Evolutionary conservation across 2,329 filamentous ascomycete species (phyloP), one percentile per base, ranked within the genome.

Genomic region (Periconia digitata): DNA sequence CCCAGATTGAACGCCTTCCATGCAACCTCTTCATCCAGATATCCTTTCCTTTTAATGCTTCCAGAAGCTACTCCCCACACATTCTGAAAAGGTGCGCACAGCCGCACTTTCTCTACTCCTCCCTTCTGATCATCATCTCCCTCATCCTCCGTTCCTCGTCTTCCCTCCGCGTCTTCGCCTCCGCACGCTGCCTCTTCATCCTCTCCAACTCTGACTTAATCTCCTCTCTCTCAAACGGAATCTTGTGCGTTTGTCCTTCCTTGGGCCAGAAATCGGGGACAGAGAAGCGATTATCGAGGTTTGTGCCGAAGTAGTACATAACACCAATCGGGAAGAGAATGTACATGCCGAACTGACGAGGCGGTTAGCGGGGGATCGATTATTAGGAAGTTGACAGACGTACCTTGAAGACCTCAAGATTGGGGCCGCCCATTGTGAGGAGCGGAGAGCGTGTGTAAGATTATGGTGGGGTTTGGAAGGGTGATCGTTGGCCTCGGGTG

Each of bases 281-380:
- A 40, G 82, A 77, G 79, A 99, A 99, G 40, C 56, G 61, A 59
- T 87, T 82, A 74, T 99, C 94, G 69, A 99, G 89, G 74, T 99
- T 99, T 47, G 92, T 96, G 70, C 94, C 94, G 74, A 97, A 99
- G 79, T 99, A 99, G 81, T 95, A 97, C 94, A 99, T 99, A 79
- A 94, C 92, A 63, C 90, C 91, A 66, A 99, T 97, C 16, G 94
- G 94, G 76, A 99, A 99, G 82, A 96, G 87, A 77, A 99, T 86
- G 78, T 99, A 99, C 82, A 95, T 89, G 77, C 92, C 92, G 73
- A 99, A 99, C 92, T 96, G 48, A 96, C 47, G 43, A 27, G n/a
- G 23, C 40, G 15, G 29, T 43, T 48, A 50, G 39, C 20, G 35
- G 38, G 40, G 16, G 49, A 38, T 40, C 29, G 52, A 49, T 27